Base-by-base conservation (phyloP, 1,284 basidiomycete species). In the Trametes pubescens region DNA sequence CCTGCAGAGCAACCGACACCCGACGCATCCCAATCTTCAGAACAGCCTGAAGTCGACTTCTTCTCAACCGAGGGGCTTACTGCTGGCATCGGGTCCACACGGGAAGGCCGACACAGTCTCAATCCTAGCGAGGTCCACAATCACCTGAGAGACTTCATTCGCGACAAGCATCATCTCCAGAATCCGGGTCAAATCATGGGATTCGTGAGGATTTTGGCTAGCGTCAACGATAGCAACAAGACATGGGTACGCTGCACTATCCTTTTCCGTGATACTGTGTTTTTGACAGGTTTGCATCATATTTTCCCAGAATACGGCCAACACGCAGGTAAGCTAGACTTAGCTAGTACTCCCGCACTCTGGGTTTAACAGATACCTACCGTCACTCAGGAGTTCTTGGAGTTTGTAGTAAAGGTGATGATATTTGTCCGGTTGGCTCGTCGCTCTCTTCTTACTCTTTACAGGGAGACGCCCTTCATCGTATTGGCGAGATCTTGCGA, bases 111-210 rank as follows among this genome's bases (percentile, higher is more conserved):
- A 0, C n/a, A 84, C 78, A 69, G 74, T 79, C 16, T 72, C 70
- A 79, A 80, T 6, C 87, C 87, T 0, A 74, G 76, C 32, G 79
- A 86, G 59, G 82, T 82, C 0, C 87, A 90, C 46, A 82, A 82
- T 49, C 67, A 74, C 24, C 70, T 90, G 34, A 82, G 81, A 61
- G 69, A 61, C 43, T 89, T 81, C 69, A 74, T 86, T 14, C 55
- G 49, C 10, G 82, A 86, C 51, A 65, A 73, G 26, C 88, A 80
- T 70, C 70, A 71, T 40, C 88, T 90, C 66, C 70, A 68, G 0
- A 72, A 48, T 0, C 73, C 82, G 0, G 73, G 76, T 24, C 75
- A 83, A 2, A 68, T 86, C 2, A 84, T 86, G 68, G 75, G 78
- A 0, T 90, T 90, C 65, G 72, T 85, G 18, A 71, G 71, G 1